A percentile compares a stretch with the other conserved stretches of the same genome.
Conservation (phyloP, 768 basidiomycete genomes). For the Coprinellus aureogranulatus region DNA sequence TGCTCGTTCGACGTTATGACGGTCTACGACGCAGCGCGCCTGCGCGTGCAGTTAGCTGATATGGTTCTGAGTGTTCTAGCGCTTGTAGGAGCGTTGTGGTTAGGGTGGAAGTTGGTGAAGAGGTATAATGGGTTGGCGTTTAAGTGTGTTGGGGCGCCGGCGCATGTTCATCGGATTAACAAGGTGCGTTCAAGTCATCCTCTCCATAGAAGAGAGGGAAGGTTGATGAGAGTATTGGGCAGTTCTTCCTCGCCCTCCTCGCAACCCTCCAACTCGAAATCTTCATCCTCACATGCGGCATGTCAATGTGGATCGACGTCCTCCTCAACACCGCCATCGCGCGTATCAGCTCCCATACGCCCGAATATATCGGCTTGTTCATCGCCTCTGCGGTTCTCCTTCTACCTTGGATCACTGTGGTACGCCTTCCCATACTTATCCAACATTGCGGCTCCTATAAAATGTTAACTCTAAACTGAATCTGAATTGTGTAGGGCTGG, state of each 20-base stretch:
- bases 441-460: too few species aligned
- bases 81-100: constrained; percentile 37
- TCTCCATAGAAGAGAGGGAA: too few species aligned
- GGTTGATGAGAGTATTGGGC: too few species aligned
- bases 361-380: constrained; percentile 43
- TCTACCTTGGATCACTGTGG: constrained; percentile 54
- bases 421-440: too few species aligned
- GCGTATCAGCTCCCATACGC: constrained; percentile 38
- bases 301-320: constrained; percentile 57
- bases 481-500: constrained; percentile 47
- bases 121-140: constrained; percentile 47
- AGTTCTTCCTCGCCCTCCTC: constrained; percentile 56
- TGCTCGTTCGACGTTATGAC: constrained; percentile 51
- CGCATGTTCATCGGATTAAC: constrained; percentile 48
- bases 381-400: constrained; percentile 45
- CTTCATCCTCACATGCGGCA: constrained; percentile 48
- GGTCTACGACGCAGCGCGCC: constrained; percentile 40
- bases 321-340: constrained; percentile 47
- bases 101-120: constrained; percentile 22
- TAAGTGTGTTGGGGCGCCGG: constrained; percentile 52
- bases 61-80: constrained; percentile 44
- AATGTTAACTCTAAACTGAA: too few species aligned
- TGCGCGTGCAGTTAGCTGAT: constrained; percentile 47
- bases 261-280: constrained; percentile 54
- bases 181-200: constrained; percentile 17